A percentile compares a stretch with the other conserved stretches of the same genome.
Evolutionary conservation across 2,329 filamentous ascomycete genomes (phyloP).

Genomic region (Botrytis deweyae): DNA sequence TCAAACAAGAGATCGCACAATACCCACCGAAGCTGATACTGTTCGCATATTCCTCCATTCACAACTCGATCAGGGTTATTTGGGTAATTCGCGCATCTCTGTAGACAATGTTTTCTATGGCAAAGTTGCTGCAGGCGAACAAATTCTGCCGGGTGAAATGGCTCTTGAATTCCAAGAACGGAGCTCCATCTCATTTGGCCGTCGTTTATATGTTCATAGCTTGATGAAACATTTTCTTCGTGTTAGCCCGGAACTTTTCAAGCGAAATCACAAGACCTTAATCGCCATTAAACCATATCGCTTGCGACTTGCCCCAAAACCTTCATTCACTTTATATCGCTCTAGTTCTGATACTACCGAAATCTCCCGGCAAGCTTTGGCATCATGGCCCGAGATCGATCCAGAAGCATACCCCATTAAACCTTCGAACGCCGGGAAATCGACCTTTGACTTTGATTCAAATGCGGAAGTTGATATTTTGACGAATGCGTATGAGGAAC

Average conservation of each 20-base stretch:
- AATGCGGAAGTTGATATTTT: constrained; percentile 1
- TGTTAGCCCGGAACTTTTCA: constrained; percentile 24
- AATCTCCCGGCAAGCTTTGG: constrained; percentile 34
- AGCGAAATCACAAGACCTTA: constrained; percentile 27
- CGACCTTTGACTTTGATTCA: constrained; percentile 25
- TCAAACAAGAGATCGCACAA: constrained; percentile 27
- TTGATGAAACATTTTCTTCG: constrained; percentile 46
- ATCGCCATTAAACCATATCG: constrained; percentile 37
- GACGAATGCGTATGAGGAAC: constrained; percentile 29
- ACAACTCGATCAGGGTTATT: constrained; percentile 37
- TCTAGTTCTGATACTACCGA: constrained; percentile 24
- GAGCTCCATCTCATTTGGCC: constrained; percentile 44
- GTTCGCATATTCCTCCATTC: constrained; percentile 6
- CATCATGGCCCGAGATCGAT: constrained; percentile 37
- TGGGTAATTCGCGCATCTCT: constrained; percentile 42
- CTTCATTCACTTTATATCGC: constrained; percentile 40
- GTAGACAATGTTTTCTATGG: constrained; percentile 46
- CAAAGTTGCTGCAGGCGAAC: constrained; percentile 33
- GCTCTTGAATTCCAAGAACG: constrained; percentile 32
- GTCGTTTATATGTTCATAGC: constrained; percentile 46
- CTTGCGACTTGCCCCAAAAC: constrained; percentile 31
- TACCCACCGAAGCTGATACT: constrained; percentile 33
- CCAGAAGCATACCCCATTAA: constrained; percentile 20
- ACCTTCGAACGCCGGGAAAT: neutral
- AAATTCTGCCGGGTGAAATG: constrained; percentile 34